Percentiles rank a stretch among this genome's conserved stretches.
Conservation (phyloP, 108 stramenopile genomes). For the Ochromonas danica region DNA sequence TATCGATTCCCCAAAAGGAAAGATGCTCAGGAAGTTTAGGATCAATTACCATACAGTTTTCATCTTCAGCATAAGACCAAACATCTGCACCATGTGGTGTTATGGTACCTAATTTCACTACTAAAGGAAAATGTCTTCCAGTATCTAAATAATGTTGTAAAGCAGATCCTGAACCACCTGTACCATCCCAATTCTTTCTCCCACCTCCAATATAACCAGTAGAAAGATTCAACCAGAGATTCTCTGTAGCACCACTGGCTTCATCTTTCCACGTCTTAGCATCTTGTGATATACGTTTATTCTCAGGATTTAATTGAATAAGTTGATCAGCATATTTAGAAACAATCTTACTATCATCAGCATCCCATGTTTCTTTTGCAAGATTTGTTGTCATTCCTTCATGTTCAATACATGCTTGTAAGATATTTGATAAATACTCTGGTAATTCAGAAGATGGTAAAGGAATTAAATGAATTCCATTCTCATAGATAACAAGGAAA, state of each 20-base stretch:
- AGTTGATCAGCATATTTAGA: constrained; percentile 57
- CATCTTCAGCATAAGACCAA: constrained; percentile 92
- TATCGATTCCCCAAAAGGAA: constrained; percentile 79
- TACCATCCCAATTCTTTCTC: constrained; percentile 94
- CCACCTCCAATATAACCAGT: constrained; percentile 96
- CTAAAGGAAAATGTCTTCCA: constrained; percentile 79
- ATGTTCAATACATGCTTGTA: constrained; percentile 79
- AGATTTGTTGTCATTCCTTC: constrained; percentile 66
- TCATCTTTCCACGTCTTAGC: constrained; percentile 60
- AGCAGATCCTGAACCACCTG: constrained; percentile 89
- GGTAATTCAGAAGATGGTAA: constrained; percentile 63
- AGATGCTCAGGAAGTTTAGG: constrained; percentile 89
- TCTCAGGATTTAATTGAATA: constrained; percentile 62
- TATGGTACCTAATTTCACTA: constrained; percentile 97
- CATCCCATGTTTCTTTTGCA: constrained; percentile 62
- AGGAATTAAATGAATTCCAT: constrained; percentile 18
- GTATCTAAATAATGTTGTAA: constrained; percentile 89
- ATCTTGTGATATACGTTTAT: constrained; percentile 54
- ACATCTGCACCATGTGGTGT: constrained; percentile 90
- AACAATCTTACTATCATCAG: constrained; percentile 55
- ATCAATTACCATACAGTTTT: constrained; percentile 92
- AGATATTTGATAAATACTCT: constrained; percentile 61
- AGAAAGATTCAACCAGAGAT: constrained; percentile 96
- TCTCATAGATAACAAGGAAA: constrained; percentile 43
- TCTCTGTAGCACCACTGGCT: constrained; percentile 59